Evolutionary conservation across 305 asterid species (phyloP).

Genomic region (Withania somnifera): DNA sequence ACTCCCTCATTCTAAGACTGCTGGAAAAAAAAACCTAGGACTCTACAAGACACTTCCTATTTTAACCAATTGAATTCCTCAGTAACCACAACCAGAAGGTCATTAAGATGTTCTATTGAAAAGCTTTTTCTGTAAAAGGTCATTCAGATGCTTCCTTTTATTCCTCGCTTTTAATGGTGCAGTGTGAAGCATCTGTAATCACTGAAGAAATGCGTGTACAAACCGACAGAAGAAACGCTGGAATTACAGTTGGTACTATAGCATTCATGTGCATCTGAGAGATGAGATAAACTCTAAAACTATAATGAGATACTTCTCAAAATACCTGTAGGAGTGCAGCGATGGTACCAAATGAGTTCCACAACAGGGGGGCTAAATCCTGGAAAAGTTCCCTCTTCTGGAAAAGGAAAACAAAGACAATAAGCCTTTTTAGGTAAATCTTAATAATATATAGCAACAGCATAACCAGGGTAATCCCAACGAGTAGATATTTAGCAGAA

Average conservation of each 20-base stretch:
- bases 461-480: no score
- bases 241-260: not conserved
- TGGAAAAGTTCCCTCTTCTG: slow-evolving; percentile 85
- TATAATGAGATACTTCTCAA: not conserved
- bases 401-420: not conserved
- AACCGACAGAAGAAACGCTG: not conserved
- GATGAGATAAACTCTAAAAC: not conserved
- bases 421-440: not conserved
- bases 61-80: not conserved
- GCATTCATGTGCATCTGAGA: not conserved
- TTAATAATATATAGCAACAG: no score
- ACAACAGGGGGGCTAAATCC: slow-evolving; percentile 89
- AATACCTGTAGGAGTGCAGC: slow-evolving; percentile 96
- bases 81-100: not conserved
- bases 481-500: not conserved
- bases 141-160: not conserved
- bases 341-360: slow-evolving; percentile 87
- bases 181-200: not conserved
- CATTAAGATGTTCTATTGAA: not conserved
- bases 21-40: not conserved
- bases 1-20: not conserved
- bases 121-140: not conserved
- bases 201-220: not conserved
- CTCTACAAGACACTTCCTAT: not conserved
- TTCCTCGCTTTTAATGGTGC: not conserved